Conservation (phyloP, 2,329 filamentous ascomycete species). For the Venturia aucupariae region DNA sequence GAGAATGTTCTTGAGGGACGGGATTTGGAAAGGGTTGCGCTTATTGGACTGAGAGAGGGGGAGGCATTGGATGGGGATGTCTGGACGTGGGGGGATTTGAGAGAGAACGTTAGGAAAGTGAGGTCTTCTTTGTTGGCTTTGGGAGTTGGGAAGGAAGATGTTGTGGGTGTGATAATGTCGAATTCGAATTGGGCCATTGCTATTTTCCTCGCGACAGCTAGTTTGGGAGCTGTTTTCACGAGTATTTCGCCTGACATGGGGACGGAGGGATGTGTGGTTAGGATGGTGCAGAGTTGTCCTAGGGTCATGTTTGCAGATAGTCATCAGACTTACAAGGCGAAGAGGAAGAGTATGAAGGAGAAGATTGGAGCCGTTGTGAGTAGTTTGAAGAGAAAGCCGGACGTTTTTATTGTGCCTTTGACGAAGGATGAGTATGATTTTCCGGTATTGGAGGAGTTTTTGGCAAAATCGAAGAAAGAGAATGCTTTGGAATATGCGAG, state of each 20-base stretch:
- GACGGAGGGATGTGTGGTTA: conserved; percentile 27
- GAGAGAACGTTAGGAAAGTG: conserved; percentile 30
- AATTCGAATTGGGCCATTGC: conserved; percentile 35
- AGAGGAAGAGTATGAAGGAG: conserved; percentile 23
- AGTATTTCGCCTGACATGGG: conserved; percentile 38
- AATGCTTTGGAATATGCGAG: conserved; percentile 30
- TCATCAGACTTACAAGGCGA: conserved; percentile 33
- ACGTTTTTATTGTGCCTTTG: conserved; percentile 22
- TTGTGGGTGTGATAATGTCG: conserved; percentile 33
- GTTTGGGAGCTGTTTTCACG: conserved; percentile 36
- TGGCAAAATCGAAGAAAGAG: conserved; percentile 22
- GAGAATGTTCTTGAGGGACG: conserved; percentile 54
- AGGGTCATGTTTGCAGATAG: conserved; percentile 33
- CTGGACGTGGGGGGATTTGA: conserved; percentile 32
- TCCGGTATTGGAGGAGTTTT: conserved; percentile 24
- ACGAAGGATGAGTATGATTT: conserved; percentile 18
- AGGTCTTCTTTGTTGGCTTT: conserved; percentile 30
- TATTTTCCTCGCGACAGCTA: conserved; percentile 33
- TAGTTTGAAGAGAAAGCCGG: conserved; percentile 21
- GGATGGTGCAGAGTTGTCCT: conserved; percentile 33
- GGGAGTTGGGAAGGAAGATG: conserved; percentile 31
- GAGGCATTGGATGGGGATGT: conserved; percentile 28
- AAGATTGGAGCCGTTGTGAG: conserved; percentile 27
- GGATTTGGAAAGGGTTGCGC: conserved; percentile 25
- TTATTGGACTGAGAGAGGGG: conserved; percentile 33